These are phyloP conservation scores for Diaporthe velutina DNA, from an alignment of 2,329 filamentous ascomycete species.

Conservation along the genomic window DNA sequence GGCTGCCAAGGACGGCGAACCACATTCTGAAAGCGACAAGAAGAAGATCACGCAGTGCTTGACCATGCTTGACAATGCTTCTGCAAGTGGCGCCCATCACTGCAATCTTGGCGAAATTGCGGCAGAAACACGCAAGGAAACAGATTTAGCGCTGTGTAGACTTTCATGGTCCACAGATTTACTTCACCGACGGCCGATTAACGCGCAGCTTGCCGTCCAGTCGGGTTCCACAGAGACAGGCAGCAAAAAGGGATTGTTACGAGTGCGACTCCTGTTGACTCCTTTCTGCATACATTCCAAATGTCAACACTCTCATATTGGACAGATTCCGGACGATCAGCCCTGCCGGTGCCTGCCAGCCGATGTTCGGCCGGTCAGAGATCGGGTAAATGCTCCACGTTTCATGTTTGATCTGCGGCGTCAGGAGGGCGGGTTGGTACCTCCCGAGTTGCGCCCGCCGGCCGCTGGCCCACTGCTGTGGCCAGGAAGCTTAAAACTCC, in stretches of 20 bases:
- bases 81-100: not conserved
- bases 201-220: not conserved
- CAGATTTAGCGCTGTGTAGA: not conserved
- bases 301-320: not conserved
- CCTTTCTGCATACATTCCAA: not conserved
- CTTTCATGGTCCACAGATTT: not conserved
- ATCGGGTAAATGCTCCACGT: conserved; percentile 26
- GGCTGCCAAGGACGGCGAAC: conserved; percentile 19
- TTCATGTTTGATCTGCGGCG: conserved; percentile 38
- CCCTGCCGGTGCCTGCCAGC: conserved; percentile 10
- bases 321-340: conserved; percentile 14
- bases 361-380: conserved; percentile 12
- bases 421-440: conserved; percentile 32
- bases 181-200: not conserved
- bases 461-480: not conserved
- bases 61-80: conserved; percentile 21
- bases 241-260: not conserved
- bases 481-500: not conserved
- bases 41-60: conserved; percentile 27
- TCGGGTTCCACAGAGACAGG: not conserved
- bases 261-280: not conserved
- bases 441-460: conserved; percentile 22
- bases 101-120: conserved; percentile 16
- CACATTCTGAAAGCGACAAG: conserved; percentile 10
- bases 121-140: conserved; percentile 17